Conservation (phyloP, 192 early-diverging fungal genomes). For the Rhizoclosmatium globosum region DNA sequence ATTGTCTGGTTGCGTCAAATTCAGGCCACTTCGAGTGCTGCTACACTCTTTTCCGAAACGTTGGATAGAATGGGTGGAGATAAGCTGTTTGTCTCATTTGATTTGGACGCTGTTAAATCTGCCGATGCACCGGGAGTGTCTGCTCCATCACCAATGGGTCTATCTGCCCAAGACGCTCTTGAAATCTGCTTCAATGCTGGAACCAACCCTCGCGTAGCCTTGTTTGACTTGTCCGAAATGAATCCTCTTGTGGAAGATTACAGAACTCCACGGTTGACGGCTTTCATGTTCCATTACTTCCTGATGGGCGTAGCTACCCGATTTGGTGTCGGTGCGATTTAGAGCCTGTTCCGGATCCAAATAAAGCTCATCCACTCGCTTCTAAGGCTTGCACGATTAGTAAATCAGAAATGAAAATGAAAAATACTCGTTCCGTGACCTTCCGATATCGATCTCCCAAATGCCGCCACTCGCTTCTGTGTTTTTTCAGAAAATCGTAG, state of each 20-base stretch:
- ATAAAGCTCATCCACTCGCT: too few relatives aligned
- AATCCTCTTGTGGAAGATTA: slow-evolving; percentile 37
- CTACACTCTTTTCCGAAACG: slow-evolving; percentile 1
- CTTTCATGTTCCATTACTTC: slow-evolving; percentile 40
- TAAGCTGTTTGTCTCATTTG: slow-evolving; percentile 36
- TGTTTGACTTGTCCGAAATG: slow-evolving; percentile 37
- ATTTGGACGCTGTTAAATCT: slow-evolving; percentile 29
- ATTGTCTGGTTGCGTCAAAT: slow-evolving; percentile 34
- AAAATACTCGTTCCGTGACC: too few relatives aligned
- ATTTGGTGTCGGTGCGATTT: neutral
- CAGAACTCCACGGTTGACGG: slow-evolving; percentile 29
- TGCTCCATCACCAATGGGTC: slow-evolving; percentile 23
- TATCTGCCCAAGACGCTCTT: slow-evolving; percentile 25
- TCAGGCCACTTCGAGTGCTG: neutral
- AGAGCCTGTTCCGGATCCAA: too few relatives aligned
- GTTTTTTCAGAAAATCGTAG: too few relatives aligned
- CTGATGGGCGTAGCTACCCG: slow-evolving; percentile 22
- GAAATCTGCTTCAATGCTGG: slow-evolving; percentile 35
- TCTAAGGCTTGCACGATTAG: too few relatives aligned
- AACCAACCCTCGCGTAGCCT: slow-evolving; percentile 20
- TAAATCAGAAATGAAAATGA: too few relatives aligned
- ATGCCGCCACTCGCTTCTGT: too few relatives aligned
- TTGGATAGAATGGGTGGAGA: slow-evolving; percentile 23
- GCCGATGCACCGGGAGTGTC: slow-evolving; percentile 36
- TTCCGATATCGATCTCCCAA: too few relatives aligned